Percentiles rank a stretch among this genome's conserved stretches.
These are phyloP conservation scores for Alternaria tenuissima DNA, from an alignment of 2,329 filamentous ascomycete genomes.

Conservation along the genomic window DNA sequence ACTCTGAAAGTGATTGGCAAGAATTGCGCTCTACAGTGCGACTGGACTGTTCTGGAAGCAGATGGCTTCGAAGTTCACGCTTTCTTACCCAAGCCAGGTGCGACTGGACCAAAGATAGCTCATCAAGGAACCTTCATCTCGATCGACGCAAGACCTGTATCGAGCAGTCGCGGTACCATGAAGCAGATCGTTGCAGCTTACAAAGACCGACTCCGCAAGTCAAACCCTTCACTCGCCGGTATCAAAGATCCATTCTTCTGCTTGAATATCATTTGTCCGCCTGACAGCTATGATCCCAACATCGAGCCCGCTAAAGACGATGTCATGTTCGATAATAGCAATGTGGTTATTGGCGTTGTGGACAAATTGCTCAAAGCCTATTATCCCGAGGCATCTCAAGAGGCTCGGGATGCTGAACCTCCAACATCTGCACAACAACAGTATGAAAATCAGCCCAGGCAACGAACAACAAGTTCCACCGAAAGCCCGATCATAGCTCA, in stretches of 20 bases:
- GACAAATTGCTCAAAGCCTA: slow-evolving; percentile 55
- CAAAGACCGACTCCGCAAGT: slow-evolving; percentile 58
- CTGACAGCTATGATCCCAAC: slow-evolving; percentile 74
- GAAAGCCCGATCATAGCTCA: neutral
- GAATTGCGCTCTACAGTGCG: slow-evolving; percentile 64
- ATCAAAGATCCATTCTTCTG: slow-evolving; percentile 67
- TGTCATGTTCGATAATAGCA: slow-evolving; percentile 70
- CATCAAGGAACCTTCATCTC: slow-evolving; percentile 66
- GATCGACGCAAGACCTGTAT: slow-evolving; percentile 72
- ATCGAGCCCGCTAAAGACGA: slow-evolving; percentile 76
- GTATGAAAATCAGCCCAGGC: neutral
- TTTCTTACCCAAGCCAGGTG: slow-evolving; percentile 64
- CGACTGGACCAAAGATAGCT: slow-evolving; percentile 52
- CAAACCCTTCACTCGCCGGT: slow-evolving; percentile 29
- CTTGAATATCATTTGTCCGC: slow-evolving; percentile 69
- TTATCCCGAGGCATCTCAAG: slow-evolving; percentile 37
- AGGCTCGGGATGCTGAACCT: slow-evolving; percentile 12
- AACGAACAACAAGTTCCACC: neutral
- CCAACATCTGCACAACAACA: slow-evolving; percentile 8
- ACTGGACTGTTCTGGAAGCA: slow-evolving; percentile 49
- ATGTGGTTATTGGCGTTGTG: slow-evolving; percentile 54
- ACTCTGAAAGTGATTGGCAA: slow-evolving; percentile 69
- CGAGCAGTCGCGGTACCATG: slow-evolving; percentile 61
- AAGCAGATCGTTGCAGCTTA: slow-evolving; percentile 67
- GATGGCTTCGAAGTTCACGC: slow-evolving; percentile 62